Base-by-base conservation (phyloP, 2,329 filamentous ascomycete species). In the Aspergillus persii region DNA sequence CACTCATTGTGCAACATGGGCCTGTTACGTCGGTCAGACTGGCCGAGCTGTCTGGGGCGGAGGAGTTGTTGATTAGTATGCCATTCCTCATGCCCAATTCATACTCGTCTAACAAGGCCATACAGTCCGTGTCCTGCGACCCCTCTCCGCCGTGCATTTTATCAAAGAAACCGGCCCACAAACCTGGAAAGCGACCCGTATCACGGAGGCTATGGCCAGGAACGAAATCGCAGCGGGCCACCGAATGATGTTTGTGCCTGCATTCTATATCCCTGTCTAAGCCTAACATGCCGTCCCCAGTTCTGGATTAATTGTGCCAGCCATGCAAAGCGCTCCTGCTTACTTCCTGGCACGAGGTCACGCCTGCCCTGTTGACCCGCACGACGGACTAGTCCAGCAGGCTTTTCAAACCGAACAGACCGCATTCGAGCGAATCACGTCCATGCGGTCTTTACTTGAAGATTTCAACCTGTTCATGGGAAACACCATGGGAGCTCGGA, bases 391-490 rank as follows among this genome's bases (percentile, higher is more conserved):
- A 7, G 50, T 58, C 18, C 56, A 50, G 46, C 46, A 27, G 1
- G 46, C 46, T 8, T 29, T 49, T 3, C 46, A 49, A 12, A 49
- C 46, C n/a, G 18, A 26, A 6, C 41, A 58, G 11, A 39, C 39
- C 3, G 30, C 56, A 2, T 59, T 59, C 27, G 53, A 53, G 6
- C 31, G 39, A 5, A 56, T 59, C 6, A 15, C 23, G 4, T 33
- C 57, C 9, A 5, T 39, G n/a, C 46, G 53, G n/a, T 18, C 39
- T 3, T 23, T 59, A 6, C 47, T 59, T 1, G 11, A 36, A 15
- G 57, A 56, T 29, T 59, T 59, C 39, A 56, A 56, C 8, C n/a
- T 41, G 7, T 56, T 52, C 30, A 59, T 59, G 57, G 48, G 41
- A 2, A 56, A 52, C 23, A 6, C 18, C 1, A 48, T 54, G 53